phyloP scores from a whole-genome alignment of 2,329 filamentous ascomycete genomes.

The Rhynchosporium secalis region DNA sequence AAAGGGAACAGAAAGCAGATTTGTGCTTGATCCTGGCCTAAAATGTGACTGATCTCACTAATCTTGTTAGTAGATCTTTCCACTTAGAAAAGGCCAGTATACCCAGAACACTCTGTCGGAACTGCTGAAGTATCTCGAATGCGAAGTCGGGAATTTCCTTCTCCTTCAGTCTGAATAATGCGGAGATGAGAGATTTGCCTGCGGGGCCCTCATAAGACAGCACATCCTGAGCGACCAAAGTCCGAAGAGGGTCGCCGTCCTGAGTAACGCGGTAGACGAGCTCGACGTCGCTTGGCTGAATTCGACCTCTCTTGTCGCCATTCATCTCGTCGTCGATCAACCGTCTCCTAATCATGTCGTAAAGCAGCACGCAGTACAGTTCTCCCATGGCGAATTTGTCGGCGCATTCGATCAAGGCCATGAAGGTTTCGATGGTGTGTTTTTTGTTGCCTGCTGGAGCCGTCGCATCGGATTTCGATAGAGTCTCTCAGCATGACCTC shows the following conservation, averaged over 20 bases:
- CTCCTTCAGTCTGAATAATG: not conserved
- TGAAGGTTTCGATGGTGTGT: not conserved
- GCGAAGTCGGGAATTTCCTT: conserved; percentile 20
- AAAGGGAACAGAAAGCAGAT: no score
- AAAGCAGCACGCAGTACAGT: not conserved
- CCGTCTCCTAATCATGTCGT: not conserved
- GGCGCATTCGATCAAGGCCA: conserved; percentile 6
- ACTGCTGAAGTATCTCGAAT: conserved; percentile 15
- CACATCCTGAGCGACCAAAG: conserved; percentile 9
- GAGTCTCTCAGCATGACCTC: conserved; percentile 18
- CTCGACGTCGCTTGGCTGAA: conserved; percentile 13
- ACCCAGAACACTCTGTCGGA: not conserved
- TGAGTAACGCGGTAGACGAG: conserved; percentile 17
- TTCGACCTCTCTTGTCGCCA: not conserved
- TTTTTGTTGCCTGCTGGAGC: not conserved
- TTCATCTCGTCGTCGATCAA: not conserved
- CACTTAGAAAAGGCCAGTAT: not conserved
- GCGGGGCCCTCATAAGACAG: not conserved
- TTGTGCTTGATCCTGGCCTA: not conserved
- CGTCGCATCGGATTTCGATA: not conserved
- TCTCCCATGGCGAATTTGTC: conserved; percentile 7
- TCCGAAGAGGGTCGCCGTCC: conserved; percentile 12
- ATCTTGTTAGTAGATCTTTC: conserved; percentile 10
- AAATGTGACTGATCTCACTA: not conserved
- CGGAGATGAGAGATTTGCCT: not conserved